Percentiles rank a stretch among this genome's conserved stretches.
These are phyloP conservation scores for Falciphora oryzae DNA, from an alignment of 2,329 filamentous ascomycete species.

Conservation along the genomic window DNA sequence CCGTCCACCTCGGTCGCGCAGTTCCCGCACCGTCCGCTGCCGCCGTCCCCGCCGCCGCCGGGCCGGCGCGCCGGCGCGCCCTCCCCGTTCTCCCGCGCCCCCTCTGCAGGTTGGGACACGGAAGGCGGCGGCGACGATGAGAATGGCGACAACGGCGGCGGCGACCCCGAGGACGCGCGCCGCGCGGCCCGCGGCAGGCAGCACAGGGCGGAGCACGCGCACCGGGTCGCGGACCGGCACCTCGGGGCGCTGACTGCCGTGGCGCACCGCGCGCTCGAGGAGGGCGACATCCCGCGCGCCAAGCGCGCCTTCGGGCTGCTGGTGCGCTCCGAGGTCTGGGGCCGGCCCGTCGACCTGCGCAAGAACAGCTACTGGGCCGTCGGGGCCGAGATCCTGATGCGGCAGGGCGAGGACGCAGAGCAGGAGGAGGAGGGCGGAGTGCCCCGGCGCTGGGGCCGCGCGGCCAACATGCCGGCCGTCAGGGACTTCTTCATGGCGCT, in stretches of 20 bases:
- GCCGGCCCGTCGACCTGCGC: slow-evolving; percentile 60
- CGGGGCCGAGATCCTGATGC: slow-evolving; percentile 77
- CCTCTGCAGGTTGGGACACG: not conserved
- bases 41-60: slow-evolving; percentile 11
- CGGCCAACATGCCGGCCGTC: slow-evolving; percentile 39
- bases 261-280: slow-evolving; percentile 65
- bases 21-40: slow-evolving; percentile 47
- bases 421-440: slow-evolving; percentile 12
- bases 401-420: slow-evolving; percentile 36
- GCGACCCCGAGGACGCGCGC: slow-evolving; percentile 8
- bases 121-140: slow-evolving; percentile 11
- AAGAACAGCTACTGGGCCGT: slow-evolving; percentile 70
- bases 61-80: not conserved
- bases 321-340: slow-evolving; percentile 47
- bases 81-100: not conserved
- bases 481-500: slow-evolving; percentile 68
- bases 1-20: slow-evolving; percentile 31
- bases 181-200: slow-evolving; percentile 15
- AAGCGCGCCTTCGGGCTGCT: slow-evolving; percentile 71
- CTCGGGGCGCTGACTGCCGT: slow-evolving; percentile 62
- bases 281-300: slow-evolving; percentile 66
- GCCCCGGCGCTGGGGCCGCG: slow-evolving; percentile 33
- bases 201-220: slow-evolving; percentile 28
- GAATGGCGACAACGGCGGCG: slow-evolving; percentile 11
- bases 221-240: slow-evolving; percentile 37